Evolutionary conservation across 768 basidiomycete species (phyloP).

Genomic region (Rickenella mellea): DNA sequence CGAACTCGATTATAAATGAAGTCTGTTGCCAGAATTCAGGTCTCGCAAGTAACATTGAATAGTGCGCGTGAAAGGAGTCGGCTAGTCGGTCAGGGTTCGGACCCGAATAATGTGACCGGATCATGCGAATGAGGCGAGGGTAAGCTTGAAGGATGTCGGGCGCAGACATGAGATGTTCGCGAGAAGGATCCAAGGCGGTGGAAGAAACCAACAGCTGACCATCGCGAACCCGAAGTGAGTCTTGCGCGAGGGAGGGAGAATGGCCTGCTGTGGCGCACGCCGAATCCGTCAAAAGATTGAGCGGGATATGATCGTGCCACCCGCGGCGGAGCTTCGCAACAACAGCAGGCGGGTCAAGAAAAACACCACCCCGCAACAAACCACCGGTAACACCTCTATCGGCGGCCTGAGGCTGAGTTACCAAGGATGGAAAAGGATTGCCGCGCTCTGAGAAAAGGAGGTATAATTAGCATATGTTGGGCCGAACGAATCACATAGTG

Average conservation of each 20-base stretch:
- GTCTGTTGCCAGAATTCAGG: not conserved
- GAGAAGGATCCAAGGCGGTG: not conserved
- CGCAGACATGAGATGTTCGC: not conserved
- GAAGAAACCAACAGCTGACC: conserved; percentile 19
- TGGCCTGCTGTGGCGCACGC: not conserved
- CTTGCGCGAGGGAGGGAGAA: conserved; percentile 37
- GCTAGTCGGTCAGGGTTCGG: not conserved
- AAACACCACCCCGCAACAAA: not conserved
- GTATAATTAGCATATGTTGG: no score
- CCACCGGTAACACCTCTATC: not conserved
- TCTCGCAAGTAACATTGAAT: not conserved
- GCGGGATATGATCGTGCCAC: not conserved
- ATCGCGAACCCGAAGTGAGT: conserved; percentile 40
- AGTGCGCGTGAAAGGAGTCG: not conserved
- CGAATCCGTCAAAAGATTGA: not conserved
- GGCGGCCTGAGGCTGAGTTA: no score
- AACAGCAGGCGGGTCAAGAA: not conserved
- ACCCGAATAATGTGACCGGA: not conserved
- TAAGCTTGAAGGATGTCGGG: not conserved
- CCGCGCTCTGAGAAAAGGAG: no score
- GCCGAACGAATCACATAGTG: no score
- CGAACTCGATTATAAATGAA: not conserved
- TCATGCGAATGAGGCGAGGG: not conserved
- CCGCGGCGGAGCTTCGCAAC: not conserved
- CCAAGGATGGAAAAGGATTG: no score